phyloP scores from a whole-genome alignment of 1,139 yeast species.

The Yamadazyma atlantica region DNA sequence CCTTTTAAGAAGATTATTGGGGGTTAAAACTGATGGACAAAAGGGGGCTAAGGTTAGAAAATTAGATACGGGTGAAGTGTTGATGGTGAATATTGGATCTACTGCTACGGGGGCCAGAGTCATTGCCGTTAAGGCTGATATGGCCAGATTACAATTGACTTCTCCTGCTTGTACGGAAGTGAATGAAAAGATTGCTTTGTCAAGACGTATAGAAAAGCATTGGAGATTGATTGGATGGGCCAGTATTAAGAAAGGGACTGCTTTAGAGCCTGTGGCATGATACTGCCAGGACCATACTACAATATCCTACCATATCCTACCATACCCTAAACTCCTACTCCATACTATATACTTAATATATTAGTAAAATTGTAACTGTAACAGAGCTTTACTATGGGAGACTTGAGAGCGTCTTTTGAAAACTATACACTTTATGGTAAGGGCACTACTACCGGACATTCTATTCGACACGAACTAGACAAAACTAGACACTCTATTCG shows the following conservation, averaged over 20 bases:
- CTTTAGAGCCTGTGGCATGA: constrained; percentile 65
- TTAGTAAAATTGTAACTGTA: too few relatives aligned
- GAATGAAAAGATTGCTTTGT: constrained; percentile 96
- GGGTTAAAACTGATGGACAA: constrained; percentile 98
- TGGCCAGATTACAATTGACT: constrained; percentile 96
- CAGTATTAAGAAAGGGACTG: constrained; percentile 92
- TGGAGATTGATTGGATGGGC: constrained; percentile 99
- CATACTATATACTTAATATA: too few relatives aligned
- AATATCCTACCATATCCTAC: too few relatives aligned
- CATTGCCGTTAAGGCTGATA: constrained; percentile 96
- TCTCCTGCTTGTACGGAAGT: constrained; percentile 99
- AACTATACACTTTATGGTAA: too few relatives aligned
- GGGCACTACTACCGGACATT: too few relatives aligned
- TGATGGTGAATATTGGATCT: constrained; percentile 99
- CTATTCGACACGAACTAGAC: too few relatives aligned
- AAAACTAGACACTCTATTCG: too few relatives aligned
- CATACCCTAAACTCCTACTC: too few relatives aligned
- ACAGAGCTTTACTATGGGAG: too few relatives aligned
- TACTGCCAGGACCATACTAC: too few relatives aligned
- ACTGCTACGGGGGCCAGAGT: constrained; percentile 99
- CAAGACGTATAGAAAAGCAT: constrained; percentile 99
- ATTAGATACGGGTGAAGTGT: constrained; percentile 89
- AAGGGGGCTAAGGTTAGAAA: constrained; percentile 93
- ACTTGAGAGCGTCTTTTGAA: too few relatives aligned
- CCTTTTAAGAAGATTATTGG: constrained; percentile 92